Percentiles rank a stretch among this genome's conserved stretches.
These are phyloP conservation scores for Silybum marianum DNA, from an alignment of 129 eudicot genomes.

Conservation along the genomic window DNA sequence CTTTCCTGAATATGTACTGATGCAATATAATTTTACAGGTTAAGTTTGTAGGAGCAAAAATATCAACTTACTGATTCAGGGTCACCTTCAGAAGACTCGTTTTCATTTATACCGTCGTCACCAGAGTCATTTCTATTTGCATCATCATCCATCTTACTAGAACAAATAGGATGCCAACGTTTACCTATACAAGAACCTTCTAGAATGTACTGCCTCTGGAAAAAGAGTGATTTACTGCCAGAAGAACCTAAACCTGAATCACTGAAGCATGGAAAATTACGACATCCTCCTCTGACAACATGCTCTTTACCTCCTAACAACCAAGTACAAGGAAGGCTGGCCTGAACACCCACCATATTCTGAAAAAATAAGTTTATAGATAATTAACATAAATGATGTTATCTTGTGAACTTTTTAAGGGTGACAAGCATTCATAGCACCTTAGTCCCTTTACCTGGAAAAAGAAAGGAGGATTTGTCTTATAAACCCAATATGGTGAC, in stretches of 20 bases:
- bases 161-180: slow-evolving; percentile 44
- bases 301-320: slow-evolving; percentile 44
- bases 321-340: slow-evolving; percentile 60
- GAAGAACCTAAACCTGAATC: slow-evolving; percentile 45
- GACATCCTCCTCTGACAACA: slow-evolving; percentile 36
- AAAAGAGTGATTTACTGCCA: slow-evolving; percentile 37
- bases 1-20: neutral
- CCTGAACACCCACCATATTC: slow-evolving; percentile 65
- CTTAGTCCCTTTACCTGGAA: neutral
- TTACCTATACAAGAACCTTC: slow-evolving; percentile 33
- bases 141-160: slow-evolving; percentile 58
- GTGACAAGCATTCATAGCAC: neutral
- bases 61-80: slow-evolving; percentile 51
- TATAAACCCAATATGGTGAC: neutral
- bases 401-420: neutral
- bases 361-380: slow-evolving; percentile 7
- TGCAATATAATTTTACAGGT: neutral
- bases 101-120: slow-evolving; percentile 40
- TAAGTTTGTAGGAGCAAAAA: neutral
- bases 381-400: neutral
- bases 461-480: neutral
- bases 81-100: slow-evolving; percentile 45
- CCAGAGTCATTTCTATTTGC: slow-evolving; percentile 52
- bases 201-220: slow-evolving; percentile 37
- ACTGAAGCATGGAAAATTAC: slow-evolving; percentile 40